Percentiles rank a stretch among this genome's conserved stretches.
Conservation (phyloP, 2,329 filamentous ascomycete species). For the Diaporthe sp. region DNA sequence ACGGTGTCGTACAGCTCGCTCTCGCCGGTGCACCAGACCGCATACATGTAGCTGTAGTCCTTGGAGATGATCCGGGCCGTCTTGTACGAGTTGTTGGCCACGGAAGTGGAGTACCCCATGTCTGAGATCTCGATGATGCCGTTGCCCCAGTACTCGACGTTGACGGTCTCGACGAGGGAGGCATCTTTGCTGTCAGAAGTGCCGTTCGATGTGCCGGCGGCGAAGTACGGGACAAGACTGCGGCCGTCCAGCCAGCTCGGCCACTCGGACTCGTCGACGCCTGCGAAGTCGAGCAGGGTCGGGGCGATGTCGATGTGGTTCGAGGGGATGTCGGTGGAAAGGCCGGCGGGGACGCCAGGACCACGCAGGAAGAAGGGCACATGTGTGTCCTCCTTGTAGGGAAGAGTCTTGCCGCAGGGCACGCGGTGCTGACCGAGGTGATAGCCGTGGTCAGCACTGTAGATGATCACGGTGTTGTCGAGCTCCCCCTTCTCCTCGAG, state of each 20-base stretch:
- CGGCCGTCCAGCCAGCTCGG: constrained; percentile 42
- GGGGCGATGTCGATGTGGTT: constrained; percentile 76
- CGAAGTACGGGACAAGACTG: constrained; percentile 63
- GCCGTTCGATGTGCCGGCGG: constrained; percentile 64
- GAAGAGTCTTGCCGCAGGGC: constrained; percentile 63
- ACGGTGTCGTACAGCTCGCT: constrained; percentile 76
- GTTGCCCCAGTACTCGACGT: constrained; percentile 70
- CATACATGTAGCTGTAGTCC: constrained; percentile 74
- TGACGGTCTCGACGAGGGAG: constrained; percentile 66
- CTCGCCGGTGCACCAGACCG: constrained; percentile 78
- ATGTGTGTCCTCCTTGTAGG: constrained; percentile 71
- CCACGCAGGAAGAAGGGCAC: constrained; percentile 73
- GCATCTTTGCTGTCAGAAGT: constrained; percentile 45
- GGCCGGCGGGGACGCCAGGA: constrained; percentile 63
- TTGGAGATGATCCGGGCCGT: constrained; percentile 66
- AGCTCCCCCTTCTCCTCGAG: constrained; percentile 43
- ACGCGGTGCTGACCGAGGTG: constrained; percentile 40
- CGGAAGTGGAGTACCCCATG: constrained; percentile 42
- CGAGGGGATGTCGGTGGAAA: constrained; percentile 62
- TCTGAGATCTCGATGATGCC: constrained; percentile 58
- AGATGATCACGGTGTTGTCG: constrained; percentile 41
- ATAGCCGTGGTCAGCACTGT: constrained; percentile 40
- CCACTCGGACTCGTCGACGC: constrained; percentile 49
- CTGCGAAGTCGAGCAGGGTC: constrained; percentile 66
- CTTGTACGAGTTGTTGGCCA: constrained; percentile 72